These are phyloP conservation scores for Thielaviopsis populi DNA, from an alignment of 2,329 filamentous ascomycete genomes.

Conservation along the genomic window DNA sequence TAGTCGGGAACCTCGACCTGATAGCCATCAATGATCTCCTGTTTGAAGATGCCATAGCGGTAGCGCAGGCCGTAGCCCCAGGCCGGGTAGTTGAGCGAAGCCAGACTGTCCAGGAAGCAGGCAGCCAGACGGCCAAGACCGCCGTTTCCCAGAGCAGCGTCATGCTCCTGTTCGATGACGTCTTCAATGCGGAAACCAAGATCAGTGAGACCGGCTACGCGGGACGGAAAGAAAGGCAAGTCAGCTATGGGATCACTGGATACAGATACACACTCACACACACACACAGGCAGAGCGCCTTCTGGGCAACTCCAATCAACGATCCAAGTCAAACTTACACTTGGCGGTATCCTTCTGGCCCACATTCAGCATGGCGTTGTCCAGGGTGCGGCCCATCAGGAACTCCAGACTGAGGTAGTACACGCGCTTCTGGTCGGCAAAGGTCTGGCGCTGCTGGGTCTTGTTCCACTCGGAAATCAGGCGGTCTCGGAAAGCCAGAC, in stretches of 20 bases:
- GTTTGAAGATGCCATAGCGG: constrained; percentile 96
- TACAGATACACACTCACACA: no score
- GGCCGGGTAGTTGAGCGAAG: constrained; percentile 84
- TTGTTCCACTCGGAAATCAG: constrained; percentile 94
- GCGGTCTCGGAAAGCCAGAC: constrained; percentile 81
- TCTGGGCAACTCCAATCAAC: no score
- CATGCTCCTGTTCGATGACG: constrained; percentile 84
- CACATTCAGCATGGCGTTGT: constrained; percentile 98
- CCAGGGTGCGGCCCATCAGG: constrained; percentile 86
- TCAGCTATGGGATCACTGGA: neutral
- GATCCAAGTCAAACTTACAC: constrained; percentile 35
- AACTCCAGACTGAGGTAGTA: constrained; percentile 98
- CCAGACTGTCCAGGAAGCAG: constrained; percentile 92
- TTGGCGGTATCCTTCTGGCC: constrained; percentile 72
- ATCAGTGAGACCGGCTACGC: constrained; percentile 64
- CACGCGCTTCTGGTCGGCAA: constrained; percentile 76
- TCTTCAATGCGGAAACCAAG: constrained; percentile 97
- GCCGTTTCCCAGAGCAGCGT: constrained; percentile 90
- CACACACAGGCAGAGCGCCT: no score
- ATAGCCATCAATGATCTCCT: constrained; percentile 95
- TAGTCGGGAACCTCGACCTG: constrained; percentile 98
- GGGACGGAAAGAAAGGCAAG: constrained; percentile 17
- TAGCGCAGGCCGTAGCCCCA: constrained; percentile 97
- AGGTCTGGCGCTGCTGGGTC: constrained; percentile 92
- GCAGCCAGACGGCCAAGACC: constrained; percentile 88